phyloP scores from a whole-genome alignment of 2,329 filamentous ascomycete genomes.

The Podosphaera leucotricha region DNA sequence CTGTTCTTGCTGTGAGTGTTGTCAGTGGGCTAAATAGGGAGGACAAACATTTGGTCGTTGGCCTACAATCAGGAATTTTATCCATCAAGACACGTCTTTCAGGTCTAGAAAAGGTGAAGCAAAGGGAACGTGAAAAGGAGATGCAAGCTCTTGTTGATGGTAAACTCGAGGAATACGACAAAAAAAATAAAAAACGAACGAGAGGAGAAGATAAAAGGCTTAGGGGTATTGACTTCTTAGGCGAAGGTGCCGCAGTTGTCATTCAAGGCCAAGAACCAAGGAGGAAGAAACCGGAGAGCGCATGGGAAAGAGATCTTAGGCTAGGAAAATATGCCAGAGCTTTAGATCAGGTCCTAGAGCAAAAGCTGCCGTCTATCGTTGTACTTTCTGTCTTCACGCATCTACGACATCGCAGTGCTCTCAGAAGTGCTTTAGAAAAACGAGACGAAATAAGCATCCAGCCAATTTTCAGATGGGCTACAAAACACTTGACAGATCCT shows the following conservation, averaged over 20 bases:
- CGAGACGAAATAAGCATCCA: conserved; percentile 63
- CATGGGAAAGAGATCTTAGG: conserved; percentile 65
- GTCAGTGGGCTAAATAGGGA: conserved; percentile 45
- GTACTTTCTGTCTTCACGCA: conserved; percentile 61
- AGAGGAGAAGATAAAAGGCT: conserved; percentile 33
- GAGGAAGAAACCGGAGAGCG: conserved; percentile 39
- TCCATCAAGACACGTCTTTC: conserved; percentile 75
- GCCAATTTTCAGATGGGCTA: conserved; percentile 65
- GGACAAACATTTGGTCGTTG: conserved; percentile 84
- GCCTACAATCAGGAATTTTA: conserved; percentile 83
- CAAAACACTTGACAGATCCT: conserved; percentile 59
- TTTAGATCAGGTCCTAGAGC: conserved; percentile 53
- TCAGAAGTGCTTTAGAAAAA: conserved; percentile 55
- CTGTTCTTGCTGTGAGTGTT: conserved; percentile 64
- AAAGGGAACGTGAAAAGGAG: conserved; percentile 55
- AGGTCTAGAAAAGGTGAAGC: conserved; percentile 53
- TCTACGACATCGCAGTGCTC: conserved; percentile 65
- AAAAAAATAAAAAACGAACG: conserved; percentile 39
- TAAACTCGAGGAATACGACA: conserved; percentile 55
- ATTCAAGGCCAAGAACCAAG: conserved; percentile 51
- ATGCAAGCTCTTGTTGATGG: conserved; percentile 66
- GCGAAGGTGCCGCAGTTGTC: conserved; percentile 68
- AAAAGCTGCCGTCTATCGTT: conserved; percentile 30
- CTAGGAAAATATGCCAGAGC: conserved; percentile 55
- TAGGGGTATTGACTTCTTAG: conserved; percentile 54